phyloP scores from a whole-genome alignment of 176 grass and related monocot genomes.

The Dendrocalamus sinicus region DNA sequence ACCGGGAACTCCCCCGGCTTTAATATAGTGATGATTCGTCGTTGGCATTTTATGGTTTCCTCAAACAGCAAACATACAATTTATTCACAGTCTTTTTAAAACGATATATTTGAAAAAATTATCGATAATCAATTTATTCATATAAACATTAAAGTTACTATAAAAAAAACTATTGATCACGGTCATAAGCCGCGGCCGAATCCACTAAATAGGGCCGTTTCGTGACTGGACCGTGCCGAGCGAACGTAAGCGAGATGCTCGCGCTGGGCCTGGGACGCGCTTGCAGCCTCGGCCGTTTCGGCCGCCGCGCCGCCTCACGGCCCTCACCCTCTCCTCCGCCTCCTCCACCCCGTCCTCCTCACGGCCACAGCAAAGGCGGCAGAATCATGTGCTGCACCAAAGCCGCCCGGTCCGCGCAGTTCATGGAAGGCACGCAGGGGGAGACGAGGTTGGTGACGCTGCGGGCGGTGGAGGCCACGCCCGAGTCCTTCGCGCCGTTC shows the following conservation, averaged over 20 bases:
- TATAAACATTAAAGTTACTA: too few relatives aligned
- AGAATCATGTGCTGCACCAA: slow-evolving; percentile 4
- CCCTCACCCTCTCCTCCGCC: background rate
- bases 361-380: background rate
- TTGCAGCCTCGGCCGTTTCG: background rate
- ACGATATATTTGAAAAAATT: too few relatives aligned
- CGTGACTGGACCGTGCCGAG: background rate
- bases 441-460: slow-evolving; percentile 50
- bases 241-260: slow-evolving; percentile 1
- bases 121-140: too few relatives aligned
- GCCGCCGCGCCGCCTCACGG: slow-evolving; percentile 21
- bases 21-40: too few relatives aligned
- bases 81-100: too few relatives aligned
- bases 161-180: too few relatives aligned
- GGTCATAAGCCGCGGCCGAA: background rate
- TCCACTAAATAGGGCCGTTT: background rate
- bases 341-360: background rate
- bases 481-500: slow-evolving; percentile 81
- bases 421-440: slow-evolving; percentile 38
- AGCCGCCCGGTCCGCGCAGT: background rate
- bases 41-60: too few relatives aligned
- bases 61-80: too few relatives aligned
- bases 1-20: too few relatives aligned
- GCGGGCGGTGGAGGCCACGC: slow-evolving; percentile 73
- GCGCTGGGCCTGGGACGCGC: slow-evolving; percentile 28